Conservation (phyloP, 169 alveolate genomes). For the Theileria annulata region DNA sequence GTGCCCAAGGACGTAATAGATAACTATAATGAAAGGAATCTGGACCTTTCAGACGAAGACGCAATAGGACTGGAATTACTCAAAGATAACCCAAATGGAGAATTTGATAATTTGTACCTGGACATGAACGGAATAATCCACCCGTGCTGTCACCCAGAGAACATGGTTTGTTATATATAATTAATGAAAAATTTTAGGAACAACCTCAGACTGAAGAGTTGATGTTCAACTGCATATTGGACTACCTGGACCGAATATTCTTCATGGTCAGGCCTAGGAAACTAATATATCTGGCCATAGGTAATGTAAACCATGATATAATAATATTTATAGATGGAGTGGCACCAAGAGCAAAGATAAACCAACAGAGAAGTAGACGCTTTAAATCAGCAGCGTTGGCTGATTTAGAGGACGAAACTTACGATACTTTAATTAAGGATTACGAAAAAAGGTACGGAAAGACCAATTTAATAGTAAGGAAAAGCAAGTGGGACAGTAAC, state of each 20-base stretch:
- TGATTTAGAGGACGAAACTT: conserved; percentile 72
- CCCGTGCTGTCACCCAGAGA: conserved; percentile 94
- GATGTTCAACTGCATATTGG: conserved; percentile 90
- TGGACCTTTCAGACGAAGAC: conserved; percentile 68
- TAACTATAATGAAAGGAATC: conserved; percentile 74
- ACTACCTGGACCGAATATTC: conserved; percentile 90
- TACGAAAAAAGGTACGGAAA: conserved; percentile 59
- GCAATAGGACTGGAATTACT: conserved; percentile 60
- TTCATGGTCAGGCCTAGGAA: conserved; percentile 92
- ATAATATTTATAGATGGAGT: conserved; percentile 91
- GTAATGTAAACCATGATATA: background rate
- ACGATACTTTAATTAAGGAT: conserved; percentile 69
- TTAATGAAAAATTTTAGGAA: conserved; percentile 53
- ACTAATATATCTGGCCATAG: conserved; percentile 92
- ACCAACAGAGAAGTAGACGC: conserved; percentile 96
- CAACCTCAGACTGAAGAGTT: conserved; percentile 89
- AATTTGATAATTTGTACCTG: conserved; percentile 93
- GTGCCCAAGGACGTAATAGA: conserved; percentile 82
- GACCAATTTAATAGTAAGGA: conserved; percentile 53
- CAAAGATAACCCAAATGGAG: conserved; percentile 71
- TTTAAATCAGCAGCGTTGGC: conserved; percentile 85
- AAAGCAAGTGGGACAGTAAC: conserved; percentile 93
- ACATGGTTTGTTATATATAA: conserved; percentile 33
- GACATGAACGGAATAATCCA: conserved; percentile 99
- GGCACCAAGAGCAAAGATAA: conserved; percentile 99